Conservation (phyloP, 768 basidiomycete species). For the Suillus variegatus region DNA sequence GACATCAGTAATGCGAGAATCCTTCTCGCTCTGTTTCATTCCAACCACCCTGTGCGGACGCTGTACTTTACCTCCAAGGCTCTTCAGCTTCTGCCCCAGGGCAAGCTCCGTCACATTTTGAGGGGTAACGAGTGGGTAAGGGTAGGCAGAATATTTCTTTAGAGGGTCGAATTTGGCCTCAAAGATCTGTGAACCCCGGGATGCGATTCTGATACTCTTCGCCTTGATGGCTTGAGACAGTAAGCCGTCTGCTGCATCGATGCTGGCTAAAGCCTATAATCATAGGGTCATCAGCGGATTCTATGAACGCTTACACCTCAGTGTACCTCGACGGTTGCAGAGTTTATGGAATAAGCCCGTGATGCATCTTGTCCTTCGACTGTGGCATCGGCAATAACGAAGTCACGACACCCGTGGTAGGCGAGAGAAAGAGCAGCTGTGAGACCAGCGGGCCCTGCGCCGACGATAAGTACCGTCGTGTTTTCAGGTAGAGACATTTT, state of each 20-base stretch:
- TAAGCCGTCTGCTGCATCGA: constrained; percentile 38
- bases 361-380: constrained; percentile 33
- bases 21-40: constrained; percentile 30
- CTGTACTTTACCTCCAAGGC: constrained; percentile 35
- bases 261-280: constrained; percentile 42
- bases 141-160: constrained; percentile 41
- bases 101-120: constrained; percentile 46
- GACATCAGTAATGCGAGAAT: constrained; percentile 36
- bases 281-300: constrained; percentile 13
- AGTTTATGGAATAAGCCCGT: constrained; percentile 44
- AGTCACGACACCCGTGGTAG: constrained; percentile 25
- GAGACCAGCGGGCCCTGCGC: constrained; percentile 52
- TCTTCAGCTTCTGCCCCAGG: constrained; percentile 35
- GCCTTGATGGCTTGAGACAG: constrained; percentile 31
- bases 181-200: constrained; percentile 31
- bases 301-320: neutral
- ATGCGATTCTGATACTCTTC: constrained; percentile 27
- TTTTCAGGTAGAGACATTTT: constrained; percentile 33
- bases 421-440: constrained; percentile 46
- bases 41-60: constrained; percentile 43
- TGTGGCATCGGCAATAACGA: constrained; percentile 41
- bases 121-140: constrained; percentile 44
- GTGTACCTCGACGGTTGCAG: constrained; percentile 49
- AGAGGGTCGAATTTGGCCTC: constrained; percentile 36
- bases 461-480: constrained; percentile 50